Percentiles rank a stretch among this genome's conserved stretches.
These are phyloP conservation scores for Phialemoniopsis sp. DNA, from an alignment of 2,329 filamentous ascomycete genomes.

Conservation along the genomic window DNA sequence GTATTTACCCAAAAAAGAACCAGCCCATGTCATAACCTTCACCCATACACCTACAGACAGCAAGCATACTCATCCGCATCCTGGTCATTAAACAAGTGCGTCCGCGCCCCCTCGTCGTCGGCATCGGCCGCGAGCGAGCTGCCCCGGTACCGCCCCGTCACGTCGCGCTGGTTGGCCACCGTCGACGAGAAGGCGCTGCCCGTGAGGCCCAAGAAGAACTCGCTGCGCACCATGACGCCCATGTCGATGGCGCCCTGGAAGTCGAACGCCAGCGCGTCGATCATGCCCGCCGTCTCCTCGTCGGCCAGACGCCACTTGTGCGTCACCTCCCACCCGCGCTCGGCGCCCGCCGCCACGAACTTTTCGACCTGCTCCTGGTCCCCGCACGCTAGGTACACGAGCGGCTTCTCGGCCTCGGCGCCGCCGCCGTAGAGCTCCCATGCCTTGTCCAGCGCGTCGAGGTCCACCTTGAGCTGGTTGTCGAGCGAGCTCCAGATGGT, in stretches of 20 bases:
- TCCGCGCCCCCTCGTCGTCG: conserved; percentile 22
- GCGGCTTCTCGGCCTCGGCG: conserved; percentile 13
- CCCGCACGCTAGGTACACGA: conserved; percentile 27
- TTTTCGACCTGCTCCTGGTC: conserved; percentile 22
- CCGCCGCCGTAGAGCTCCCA: conserved; percentile 19
- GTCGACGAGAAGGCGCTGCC: conserved; percentile 26
- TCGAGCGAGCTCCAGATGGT: conserved; percentile 29
- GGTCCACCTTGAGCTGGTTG: conserved; percentile 23
- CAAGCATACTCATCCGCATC: conserved; percentile 23
- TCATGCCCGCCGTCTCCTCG: conserved; percentile 7
- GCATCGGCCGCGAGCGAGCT: conserved; percentile 18
- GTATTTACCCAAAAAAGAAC: too few species aligned
- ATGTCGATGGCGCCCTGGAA: conserved; percentile 19
- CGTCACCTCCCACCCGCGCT: conserved; percentile 25
- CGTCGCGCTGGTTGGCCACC: conserved; percentile 23
- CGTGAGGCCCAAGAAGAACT: conserved; percentile 26
- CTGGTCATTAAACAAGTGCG: conserved; percentile 24
- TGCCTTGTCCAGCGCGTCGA: conserved; percentile 25
- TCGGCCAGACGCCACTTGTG: conserved; percentile 25
- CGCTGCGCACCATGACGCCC: conserved; percentile 21
- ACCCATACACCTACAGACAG: conserved; percentile 17
- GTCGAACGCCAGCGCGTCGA: conserved; percentile 3
- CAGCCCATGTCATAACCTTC: too few species aligned
- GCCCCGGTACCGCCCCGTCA: conserved; percentile 26
- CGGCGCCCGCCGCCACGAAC: conserved; percentile 19